Evolutionary conservation across 2,329 filamentous ascomycete genomes (phyloP).

Genomic region (Trichoderma sp.): DNA sequence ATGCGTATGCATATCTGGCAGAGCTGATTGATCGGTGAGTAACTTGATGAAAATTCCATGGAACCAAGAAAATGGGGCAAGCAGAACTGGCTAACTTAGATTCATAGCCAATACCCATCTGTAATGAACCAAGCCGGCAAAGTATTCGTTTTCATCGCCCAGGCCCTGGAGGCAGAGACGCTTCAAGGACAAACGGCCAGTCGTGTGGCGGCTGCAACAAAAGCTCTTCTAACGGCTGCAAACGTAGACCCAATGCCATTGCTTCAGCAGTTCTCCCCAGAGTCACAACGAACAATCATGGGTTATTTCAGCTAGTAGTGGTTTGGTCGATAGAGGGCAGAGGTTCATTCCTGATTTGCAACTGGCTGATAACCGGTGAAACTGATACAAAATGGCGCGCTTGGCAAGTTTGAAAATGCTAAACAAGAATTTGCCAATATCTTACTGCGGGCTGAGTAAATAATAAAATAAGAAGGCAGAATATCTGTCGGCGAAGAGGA

Average conservation of each 20-base stretch:
- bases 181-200: constrained; percentile 80
- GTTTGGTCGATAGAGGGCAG: background rate
- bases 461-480: background rate
- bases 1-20: constrained; percentile 88
- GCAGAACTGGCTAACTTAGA: constrained; percentile 33
- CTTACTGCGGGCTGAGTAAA: constrained; percentile 1
- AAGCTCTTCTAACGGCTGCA: constrained; percentile 72
- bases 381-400: constrained; percentile 8
- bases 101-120: constrained; percentile 75
- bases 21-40: constrained; percentile 94
- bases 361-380: constrained; percentile 1
- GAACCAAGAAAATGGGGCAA: background rate
- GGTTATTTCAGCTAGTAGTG: constrained; percentile 71
- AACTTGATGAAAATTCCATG: constrained; percentile 16
- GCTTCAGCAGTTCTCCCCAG: constrained; percentile 72
- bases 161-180: constrained; percentile 88
- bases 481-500: constrained; percentile 2
- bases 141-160: constrained; percentile 80
- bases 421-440: background rate
- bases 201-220: constrained; percentile 75
- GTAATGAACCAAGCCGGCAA: constrained; percentile 77
- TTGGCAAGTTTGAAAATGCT: constrained; percentile 11
- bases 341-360: constrained; percentile 12
- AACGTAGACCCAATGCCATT: constrained; percentile 75
- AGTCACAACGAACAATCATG: constrained; percentile 78